These are phyloP conservation scores for Lentinula sp. DNA, from an alignment of 768 basidiomycete species.

Conservation along the genomic window DNA sequence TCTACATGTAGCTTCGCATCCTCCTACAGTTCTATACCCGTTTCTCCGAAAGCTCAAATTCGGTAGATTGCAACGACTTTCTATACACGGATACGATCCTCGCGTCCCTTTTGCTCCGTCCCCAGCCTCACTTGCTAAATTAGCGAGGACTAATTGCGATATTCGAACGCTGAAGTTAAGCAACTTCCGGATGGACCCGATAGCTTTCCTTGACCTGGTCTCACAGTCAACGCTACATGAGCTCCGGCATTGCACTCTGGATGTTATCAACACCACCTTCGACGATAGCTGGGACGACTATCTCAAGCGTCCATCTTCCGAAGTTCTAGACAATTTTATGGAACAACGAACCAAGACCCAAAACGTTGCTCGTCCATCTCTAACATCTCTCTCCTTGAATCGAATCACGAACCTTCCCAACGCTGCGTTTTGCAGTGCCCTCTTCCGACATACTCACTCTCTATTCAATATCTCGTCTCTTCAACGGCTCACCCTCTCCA, in stretches of 20 bases:
- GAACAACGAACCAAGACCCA: background rate
- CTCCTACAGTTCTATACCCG: background rate
- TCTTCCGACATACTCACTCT: background rate
- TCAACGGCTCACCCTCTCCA: background rate
- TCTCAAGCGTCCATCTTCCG: background rate
- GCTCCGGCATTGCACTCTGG: background rate
- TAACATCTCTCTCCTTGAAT: background rate
- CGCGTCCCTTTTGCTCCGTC: background rate
- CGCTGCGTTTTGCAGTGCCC: background rate
- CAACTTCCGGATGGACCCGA: background rate
- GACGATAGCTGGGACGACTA: slow-evolving; percentile 1
- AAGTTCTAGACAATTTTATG: background rate
- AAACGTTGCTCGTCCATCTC: background rate
- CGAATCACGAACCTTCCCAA: background rate
- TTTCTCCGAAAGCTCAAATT: background rate
- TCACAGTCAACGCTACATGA: background rate
- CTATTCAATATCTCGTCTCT: background rate
- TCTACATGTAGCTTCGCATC: background rate
- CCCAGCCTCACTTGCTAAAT: background rate
- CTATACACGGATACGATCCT: background rate
- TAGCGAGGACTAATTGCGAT: background rate
- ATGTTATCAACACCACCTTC: background rate
- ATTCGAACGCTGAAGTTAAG: background rate
- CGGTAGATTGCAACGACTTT: background rate
- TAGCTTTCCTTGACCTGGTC: background rate